Base-by-base conservation (phyloP, 2,329 filamentous ascomycete genomes). In the Thermoascus crustaceus region DNA sequence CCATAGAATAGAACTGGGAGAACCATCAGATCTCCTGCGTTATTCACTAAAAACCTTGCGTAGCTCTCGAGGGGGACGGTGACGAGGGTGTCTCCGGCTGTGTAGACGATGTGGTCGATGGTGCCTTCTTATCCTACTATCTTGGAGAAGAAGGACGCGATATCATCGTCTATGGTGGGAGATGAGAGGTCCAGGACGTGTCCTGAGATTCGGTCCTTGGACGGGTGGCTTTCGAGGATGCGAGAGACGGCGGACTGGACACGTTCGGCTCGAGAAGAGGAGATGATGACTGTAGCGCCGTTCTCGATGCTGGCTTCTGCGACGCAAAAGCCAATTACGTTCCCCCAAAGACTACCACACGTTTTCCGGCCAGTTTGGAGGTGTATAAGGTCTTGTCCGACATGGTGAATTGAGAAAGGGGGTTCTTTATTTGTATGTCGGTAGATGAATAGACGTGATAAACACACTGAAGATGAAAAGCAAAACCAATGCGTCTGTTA, bases 291-390 rank as follows among this genome's bases (percentile, higher is more conserved):
- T 11, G 25, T 27, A 27, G 25, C 25, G 10, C 25, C 25, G 31
- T 18, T 20, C 35, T 35, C 17, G 47, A 52, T 25, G 46, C 47
- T 5, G 47, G 48, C 5, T 52, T 52, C 43, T 45, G 43, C 35
- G 17, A 21, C 4, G 17, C 34, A 8, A 43, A 42, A 17, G 40
- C 41, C 34, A 44, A 47, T 27, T 5, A 27, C 11, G 25, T 27
- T 27, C 25, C 25, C 9, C 25, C 25, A 11, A 27, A 27, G 25
- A 27, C 25, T 3, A 27, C 11, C 7, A 27, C n/a, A 11, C 25
- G 25, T 14, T 27, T 27, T 13, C 25, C 25, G 17, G 25, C 10
- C 11, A 27, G 25, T 14, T 8, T 27, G 25, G 25, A 27, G 4
- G 25, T 27, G 25, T 27, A 27, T 11, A 27, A 11, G 7, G 9